Evolutionary conservation across 495 filamentous ascomycete species (phyloP).

Genomic region (Wilcoxina mikolae): DNA sequence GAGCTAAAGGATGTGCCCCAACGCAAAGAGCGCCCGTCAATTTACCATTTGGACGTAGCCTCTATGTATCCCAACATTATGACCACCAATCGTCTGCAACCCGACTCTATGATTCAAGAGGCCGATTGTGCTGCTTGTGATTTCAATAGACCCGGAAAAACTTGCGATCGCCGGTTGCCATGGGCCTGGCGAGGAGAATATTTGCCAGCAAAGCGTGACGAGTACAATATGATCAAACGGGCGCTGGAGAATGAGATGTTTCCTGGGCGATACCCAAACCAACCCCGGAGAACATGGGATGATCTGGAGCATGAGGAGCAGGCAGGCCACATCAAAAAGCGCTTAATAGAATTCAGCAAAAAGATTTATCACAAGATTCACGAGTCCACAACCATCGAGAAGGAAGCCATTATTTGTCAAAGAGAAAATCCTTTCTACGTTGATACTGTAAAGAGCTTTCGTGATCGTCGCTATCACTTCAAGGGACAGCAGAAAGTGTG

Average conservation of each 20-base stretch:
- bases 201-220: constrained; percentile 83
- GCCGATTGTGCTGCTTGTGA: constrained; percentile 94
- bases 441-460: constrained; percentile 84
- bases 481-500: constrained; percentile 96
- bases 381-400: constrained; percentile 79
- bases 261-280: constrained; percentile 55
- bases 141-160: constrained; percentile 96
- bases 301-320: constrained; percentile 78
- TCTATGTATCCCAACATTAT: constrained; percentile 99
- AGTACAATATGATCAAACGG: constrained; percentile 97
- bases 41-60: constrained; percentile 96
- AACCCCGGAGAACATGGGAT: constrained; percentile 57
- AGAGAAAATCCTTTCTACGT: constrained; percentile 98
- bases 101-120: constrained; percentile 94
- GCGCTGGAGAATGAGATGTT: constrained; percentile 89
- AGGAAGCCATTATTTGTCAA: constrained; percentile 96
- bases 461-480: constrained; percentile 93
- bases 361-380: constrained; percentile 99
- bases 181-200: constrained; percentile 99
- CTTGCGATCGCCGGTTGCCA: constrained; percentile 83
- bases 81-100: constrained; percentile 96
- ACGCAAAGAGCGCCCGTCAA: constrained; percentile 68
- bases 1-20: constrained; percentile 68
- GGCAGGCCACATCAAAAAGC: constrained; percentile 63
- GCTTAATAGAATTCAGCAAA: constrained; percentile 83